phyloP scores from a whole-genome alignment of 306 rosid species.

The Phaseolus lunatus region DNA sequence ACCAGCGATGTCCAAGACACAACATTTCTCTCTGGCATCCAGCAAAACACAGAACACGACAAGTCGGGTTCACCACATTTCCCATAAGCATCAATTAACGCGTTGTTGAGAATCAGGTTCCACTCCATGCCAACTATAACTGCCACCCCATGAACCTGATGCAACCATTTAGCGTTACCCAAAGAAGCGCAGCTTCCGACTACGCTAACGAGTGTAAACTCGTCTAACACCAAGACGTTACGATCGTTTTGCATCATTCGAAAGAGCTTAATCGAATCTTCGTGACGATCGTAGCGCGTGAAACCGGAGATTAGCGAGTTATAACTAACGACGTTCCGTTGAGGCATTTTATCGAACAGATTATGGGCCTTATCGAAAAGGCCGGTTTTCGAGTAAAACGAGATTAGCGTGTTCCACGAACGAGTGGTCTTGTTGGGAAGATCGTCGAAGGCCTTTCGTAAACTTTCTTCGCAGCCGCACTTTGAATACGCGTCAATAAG shows the following conservation, averaged over 20 bases:
- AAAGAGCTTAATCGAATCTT: constrained; percentile 48
- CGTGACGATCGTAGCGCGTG: constrained; percentile 48
- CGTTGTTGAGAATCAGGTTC: constrained; percentile 55
- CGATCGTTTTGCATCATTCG: constrained; percentile 47
- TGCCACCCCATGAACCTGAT: constrained; percentile 65
- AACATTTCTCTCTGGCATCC: constrained; percentile 58
- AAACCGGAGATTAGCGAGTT: constrained; percentile 61
- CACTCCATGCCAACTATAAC: constrained; percentile 55
- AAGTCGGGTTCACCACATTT: constrained; percentile 56
- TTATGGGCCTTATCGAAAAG: constrained; percentile 44
- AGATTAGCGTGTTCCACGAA: constrained; percentile 66
- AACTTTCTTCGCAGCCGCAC: constrained; percentile 52
- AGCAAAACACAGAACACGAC: constrained; percentile 51
- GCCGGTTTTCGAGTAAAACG: constrained; percentile 47
- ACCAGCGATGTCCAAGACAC: constrained; percentile 71
- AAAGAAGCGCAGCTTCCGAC: constrained; percentile 59
- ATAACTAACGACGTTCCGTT: constrained; percentile 59
- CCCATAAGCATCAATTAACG: constrained; percentile 70
- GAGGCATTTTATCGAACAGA: constrained; percentile 60
- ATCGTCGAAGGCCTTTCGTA: constrained; percentile 56
- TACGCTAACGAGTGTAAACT: constrained; percentile 62
- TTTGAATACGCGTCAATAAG: constrained; percentile 67
- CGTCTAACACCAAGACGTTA: constrained; percentile 50
- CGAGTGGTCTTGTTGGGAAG: constrained; percentile 57
- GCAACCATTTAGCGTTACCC: constrained; percentile 54